Conservation (phyloP, 495 filamentous ascomycete genomes). For the Aspergillus cavernicola region DNA sequence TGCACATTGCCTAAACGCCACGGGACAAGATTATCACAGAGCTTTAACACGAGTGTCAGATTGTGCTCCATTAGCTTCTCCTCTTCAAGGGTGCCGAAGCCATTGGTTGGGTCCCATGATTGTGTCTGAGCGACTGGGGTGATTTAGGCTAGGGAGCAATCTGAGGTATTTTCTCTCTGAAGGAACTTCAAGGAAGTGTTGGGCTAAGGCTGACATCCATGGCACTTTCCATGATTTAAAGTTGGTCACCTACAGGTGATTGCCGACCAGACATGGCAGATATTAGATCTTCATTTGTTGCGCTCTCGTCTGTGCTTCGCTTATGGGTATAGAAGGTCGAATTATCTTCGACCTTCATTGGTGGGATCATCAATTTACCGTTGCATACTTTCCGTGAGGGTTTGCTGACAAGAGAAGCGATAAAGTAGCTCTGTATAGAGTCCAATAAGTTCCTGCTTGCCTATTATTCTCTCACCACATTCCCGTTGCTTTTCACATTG, state of each 20-base stretch:
- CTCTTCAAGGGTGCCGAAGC: neutral
- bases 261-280: neutral
- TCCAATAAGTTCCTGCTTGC: too few species aligned
- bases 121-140: neutral
- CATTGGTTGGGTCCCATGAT: neutral
- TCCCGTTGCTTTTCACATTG: neutral
- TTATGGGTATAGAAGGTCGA: neutral
- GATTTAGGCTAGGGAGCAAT: too few species aligned
- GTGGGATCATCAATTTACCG: neutral
- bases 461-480: neutral
- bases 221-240: neutral
- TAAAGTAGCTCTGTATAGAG: too few species aligned
- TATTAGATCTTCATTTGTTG: neutral
- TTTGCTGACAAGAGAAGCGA: neutral
- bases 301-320: neutral
- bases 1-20: conserved; percentile 2
- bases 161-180: neutral
- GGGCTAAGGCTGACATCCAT: neutral
- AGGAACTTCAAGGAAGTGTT: neutral
- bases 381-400: neutral
- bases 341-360: neutral
- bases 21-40: neutral
- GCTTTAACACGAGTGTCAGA: neutral
- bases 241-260: neutral
- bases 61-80: neutral